Conservation (phyloP, 345 rosid genomes). For the Viola odorata region DNA sequence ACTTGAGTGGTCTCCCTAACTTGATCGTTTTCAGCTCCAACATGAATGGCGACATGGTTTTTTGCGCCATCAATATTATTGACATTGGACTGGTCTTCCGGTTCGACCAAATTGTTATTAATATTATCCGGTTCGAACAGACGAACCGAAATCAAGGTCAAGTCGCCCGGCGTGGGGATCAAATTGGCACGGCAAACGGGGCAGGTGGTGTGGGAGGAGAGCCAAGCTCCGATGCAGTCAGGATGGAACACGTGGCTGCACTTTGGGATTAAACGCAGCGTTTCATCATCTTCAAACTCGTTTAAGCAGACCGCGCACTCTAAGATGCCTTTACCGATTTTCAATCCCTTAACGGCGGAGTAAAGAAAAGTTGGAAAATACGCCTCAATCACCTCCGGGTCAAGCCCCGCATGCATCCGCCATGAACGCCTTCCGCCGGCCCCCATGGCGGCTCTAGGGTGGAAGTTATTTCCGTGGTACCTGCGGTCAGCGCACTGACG, state of each 20-base stretch:
- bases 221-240: conserved; percentile 76
- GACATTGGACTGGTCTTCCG: conserved; percentile 1
- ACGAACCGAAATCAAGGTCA: conserved; percentile 10
- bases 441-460: conserved; percentile 10
- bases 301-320: conserved; percentile 86
- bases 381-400: conserved; percentile 43
- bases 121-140: conserved; percentile 9
- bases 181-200: conserved; percentile 85
- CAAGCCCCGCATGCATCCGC: conserved; percentile 42
- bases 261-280: conserved; percentile 4
- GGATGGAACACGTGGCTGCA: conserved; percentile 82
- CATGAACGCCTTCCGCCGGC: conserved; percentile 24
- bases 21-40: conserved; percentile 7
- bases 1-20: not conserved
- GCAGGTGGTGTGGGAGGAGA: conserved; percentile 54
- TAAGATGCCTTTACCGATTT: conserved; percentile 49
- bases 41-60: not conserved
- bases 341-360: conserved; percentile 56
- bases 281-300: conserved; percentile 74
- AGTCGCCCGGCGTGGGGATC: conserved; percentile 48
- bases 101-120: conserved; percentile 16
- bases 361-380: conserved; percentile 62
- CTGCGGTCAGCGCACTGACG: conserved; percentile 37
- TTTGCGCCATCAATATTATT: not conserved
- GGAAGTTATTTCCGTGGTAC: not conserved